Conservation (phyloP, 306 rosid genomes). For the Psophocarpus tetragonolobus region DNA sequence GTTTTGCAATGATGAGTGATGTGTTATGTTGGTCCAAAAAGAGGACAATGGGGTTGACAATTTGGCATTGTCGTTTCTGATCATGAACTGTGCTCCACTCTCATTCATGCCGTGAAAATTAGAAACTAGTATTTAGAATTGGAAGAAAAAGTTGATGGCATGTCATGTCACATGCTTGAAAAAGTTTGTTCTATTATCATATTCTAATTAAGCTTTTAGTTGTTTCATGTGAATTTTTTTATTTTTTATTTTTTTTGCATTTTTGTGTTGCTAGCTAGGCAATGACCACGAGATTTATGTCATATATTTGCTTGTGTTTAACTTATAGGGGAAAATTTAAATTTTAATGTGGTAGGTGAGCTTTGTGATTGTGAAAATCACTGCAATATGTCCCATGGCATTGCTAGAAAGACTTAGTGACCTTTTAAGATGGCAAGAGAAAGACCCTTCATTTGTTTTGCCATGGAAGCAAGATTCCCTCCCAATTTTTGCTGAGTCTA, state of each 20-base stretch:
- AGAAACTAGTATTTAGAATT: background rate
- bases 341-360: conserved; percentile 52
- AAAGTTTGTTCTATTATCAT: background rate
- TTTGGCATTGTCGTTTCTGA: background rate
- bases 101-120: background rate
- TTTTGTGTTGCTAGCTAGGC: too few relatives aligned
- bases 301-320: background rate
- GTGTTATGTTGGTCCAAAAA: background rate
- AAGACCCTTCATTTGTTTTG: conserved; percentile 61
- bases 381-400: conserved; percentile 80
- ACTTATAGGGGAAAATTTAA: background rate
- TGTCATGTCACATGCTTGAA: background rate
- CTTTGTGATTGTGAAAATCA: conserved; percentile 66
- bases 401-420: conserved; percentile 69
- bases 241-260: background rate
- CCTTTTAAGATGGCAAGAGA: conserved; percentile 82
- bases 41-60: background rate
- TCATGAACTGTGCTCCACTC: background rate
- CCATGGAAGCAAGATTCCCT: conserved; percentile 80
- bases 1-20: background rate
- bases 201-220: background rate
- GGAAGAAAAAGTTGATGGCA: background rate
- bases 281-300: background rate
- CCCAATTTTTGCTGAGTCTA: conserved; percentile 68
- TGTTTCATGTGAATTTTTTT: background rate